Conservation (phyloP, 495 filamentous ascomycete genomes). For the Xylaria flabelliformis region DNA sequence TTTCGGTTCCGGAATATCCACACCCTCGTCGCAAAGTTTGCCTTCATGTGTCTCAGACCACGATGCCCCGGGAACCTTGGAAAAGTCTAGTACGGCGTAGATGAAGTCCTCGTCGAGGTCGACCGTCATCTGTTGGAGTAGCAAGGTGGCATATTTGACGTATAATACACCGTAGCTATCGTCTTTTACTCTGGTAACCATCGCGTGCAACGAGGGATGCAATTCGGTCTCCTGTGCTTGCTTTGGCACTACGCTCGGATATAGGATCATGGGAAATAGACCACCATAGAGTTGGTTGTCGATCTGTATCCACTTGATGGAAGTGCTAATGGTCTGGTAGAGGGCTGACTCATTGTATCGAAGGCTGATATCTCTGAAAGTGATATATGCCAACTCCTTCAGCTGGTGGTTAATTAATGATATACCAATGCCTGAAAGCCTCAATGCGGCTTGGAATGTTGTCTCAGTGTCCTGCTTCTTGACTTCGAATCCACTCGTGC, state of each 20-base stretch:
- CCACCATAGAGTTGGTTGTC: constrained; percentile 99
- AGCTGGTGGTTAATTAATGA: constrained; percentile 92
- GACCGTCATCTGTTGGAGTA: constrained; percentile 96
- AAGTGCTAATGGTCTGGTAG: constrained; percentile 87
- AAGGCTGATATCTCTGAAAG: constrained; percentile 89
- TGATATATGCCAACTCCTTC: constrained; percentile 91
- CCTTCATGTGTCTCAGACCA: constrained; percentile 84
- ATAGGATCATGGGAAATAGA: constrained; percentile 96
- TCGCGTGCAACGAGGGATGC: constrained; percentile 90
- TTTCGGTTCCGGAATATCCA: constrained; percentile 92
- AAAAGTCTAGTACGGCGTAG: constrained; percentile 93
- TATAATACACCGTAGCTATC: constrained; percentile 98
- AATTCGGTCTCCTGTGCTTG: constrained; percentile 96
- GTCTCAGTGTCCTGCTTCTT: constrained; percentile 86
- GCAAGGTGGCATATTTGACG: constrained; percentile 94
- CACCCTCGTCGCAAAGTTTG: constrained; percentile 82
- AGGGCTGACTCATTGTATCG: constrained; percentile 90
- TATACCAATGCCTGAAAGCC: constrained; percentile 87
- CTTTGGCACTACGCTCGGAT: constrained; percentile 98
- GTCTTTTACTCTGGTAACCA: constrained; percentile 94
- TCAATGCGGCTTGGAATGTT: constrained; percentile 86
- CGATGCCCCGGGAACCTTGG: constrained; percentile 90
- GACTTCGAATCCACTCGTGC: constrained; percentile 79
- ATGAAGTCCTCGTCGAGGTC: constrained; percentile 99
- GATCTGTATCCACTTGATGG: constrained; percentile 98